A percentile compares a stretch with the other conserved stretches of the same genome.
Evolutionary conservation across 2,329 filamentous ascomycete genomes (phyloP).

Genomic region (Phoma sp.): DNA sequence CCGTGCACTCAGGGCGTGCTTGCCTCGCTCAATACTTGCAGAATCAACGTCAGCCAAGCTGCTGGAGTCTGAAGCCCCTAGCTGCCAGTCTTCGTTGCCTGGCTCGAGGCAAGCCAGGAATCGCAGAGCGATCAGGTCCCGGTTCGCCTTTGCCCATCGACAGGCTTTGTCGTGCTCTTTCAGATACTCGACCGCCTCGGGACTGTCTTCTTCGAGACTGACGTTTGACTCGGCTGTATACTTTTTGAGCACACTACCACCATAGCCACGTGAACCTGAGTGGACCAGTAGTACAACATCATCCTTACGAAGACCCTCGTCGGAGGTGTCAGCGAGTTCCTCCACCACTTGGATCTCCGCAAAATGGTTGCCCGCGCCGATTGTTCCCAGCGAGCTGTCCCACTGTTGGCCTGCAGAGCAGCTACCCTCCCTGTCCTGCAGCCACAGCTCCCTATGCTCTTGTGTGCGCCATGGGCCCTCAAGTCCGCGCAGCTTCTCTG

Average conservation of each 20-base stretch:
- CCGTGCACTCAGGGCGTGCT: constrained; percentile 30
- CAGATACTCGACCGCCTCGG: constrained; percentile 40
- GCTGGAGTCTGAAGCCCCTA: constrained; percentile 11
- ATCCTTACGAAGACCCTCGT: constrained; percentile 28
- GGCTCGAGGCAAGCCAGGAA: constrained; percentile 49
- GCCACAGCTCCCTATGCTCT: constrained; percentile 39
- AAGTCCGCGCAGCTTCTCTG: constrained; percentile 45
- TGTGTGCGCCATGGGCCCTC: constrained; percentile 46
- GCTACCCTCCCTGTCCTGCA: constrained; percentile 25
- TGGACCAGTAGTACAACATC: constrained; percentile 50
- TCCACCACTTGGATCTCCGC: constrained; percentile 51
- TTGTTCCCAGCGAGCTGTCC: constrained; percentile 46
- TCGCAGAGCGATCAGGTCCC: constrained; percentile 50
- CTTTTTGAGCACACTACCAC: constrained; percentile 44
- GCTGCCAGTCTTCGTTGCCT: constrained; percentile 34
- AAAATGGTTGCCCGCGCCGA: constrained; percentile 51
- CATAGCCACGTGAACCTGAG: constrained; percentile 49
- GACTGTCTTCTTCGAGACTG: constrained; percentile 37
- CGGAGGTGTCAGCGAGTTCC: constrained; percentile 13
- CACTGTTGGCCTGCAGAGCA: constrained; percentile 41
- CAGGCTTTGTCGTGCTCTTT: constrained; percentile 47
- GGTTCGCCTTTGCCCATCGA: constrained; percentile 47
- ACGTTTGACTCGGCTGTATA: constrained; percentile 29
- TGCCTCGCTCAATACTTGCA: constrained; percentile 21
- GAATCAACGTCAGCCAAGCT: constrained; percentile 6